Evolutionary conservation across 495 filamentous ascomycete species (phyloP).

Genomic region (Neurospora sublineolata): DNA sequence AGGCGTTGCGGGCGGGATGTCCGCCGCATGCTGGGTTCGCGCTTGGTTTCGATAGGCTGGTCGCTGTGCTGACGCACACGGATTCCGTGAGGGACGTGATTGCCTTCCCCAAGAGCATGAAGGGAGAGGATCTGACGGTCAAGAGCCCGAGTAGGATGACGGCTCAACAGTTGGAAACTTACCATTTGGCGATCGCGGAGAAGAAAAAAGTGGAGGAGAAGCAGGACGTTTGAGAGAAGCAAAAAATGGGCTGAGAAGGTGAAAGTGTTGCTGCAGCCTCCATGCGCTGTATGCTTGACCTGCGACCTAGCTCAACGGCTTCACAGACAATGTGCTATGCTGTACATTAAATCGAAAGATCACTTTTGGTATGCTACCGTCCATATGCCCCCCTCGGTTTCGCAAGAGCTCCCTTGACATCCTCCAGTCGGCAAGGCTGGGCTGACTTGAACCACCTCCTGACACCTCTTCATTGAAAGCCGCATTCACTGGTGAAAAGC

Average conservation of each 20-base stretch:
- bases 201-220: constrained; percentile 2
- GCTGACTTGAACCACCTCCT: background rate
- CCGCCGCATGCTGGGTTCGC: constrained; percentile 95
- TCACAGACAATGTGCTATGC: background rate
- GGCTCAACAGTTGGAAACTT: constrained; percentile 52
- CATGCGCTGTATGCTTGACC: background rate
- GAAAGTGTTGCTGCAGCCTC: background rate
- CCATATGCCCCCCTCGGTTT: background rate
- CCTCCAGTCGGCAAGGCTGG: background rate
- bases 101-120: constrained; percentile 87
- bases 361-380: background rate
- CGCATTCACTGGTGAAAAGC: background rate
- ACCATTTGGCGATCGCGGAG: constrained; percentile 42
- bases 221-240: background rate
- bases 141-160: constrained; percentile 58
- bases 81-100: constrained; percentile 82
- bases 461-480: background rate
- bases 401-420: background rate
- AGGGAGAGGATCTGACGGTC: constrained; percentile 74
- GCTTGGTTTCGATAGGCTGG: constrained; percentile 78
- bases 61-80: constrained; percentile 67
- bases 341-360: background rate
- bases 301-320: background rate
- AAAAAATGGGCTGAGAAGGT: background rate
- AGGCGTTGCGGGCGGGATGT: constrained; percentile 75